Conservation (phyloP, 2,329 filamentous ascomycete species). For the Colletotrichum zoysiae region DNA sequence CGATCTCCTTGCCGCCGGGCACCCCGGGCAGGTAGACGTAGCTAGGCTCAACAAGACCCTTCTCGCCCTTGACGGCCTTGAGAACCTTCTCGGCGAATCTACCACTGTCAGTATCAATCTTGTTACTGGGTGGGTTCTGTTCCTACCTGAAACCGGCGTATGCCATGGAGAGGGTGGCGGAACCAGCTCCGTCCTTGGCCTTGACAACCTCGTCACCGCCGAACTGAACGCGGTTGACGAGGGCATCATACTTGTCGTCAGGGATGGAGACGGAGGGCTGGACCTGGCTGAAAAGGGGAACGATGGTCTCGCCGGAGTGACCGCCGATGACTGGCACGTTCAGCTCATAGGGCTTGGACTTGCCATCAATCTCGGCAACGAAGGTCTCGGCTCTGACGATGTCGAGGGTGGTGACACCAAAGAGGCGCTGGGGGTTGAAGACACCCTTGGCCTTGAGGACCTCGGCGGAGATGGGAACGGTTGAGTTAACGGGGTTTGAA, state of each 20-base stretch:
- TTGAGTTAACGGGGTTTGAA: slow-evolving; percentile 99
- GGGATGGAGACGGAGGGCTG: slow-evolving; percentile 85
- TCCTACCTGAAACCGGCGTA: slow-evolving; percentile 91
- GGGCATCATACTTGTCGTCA: slow-evolving; percentile 87
- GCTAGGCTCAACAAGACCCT: slow-evolving; percentile 92
- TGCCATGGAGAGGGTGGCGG: slow-evolving; percentile 93
- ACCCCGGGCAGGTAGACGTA: slow-evolving; percentile 96
- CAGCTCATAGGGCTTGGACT: slow-evolving; percentile 84
- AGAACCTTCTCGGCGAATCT: slow-evolving; percentile 96
- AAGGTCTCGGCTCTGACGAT: slow-evolving; percentile 99
- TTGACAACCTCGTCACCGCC: slow-evolving; percentile 97
- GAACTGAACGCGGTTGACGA: slow-evolving; percentile 96
- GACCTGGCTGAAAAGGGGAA: slow-evolving; percentile 95
- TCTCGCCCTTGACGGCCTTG: slow-evolving; percentile 88
- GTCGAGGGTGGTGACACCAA: slow-evolving; percentile 98
- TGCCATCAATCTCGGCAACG: slow-evolving; percentile 85
- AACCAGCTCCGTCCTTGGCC: slow-evolving; percentile 92
- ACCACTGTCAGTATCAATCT: slow-evolving; percentile 43
- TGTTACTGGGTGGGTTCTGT: slow-evolving; percentile 1
- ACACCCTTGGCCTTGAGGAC: slow-evolving; percentile 93
- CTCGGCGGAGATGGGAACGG: slow-evolving; percentile 96
- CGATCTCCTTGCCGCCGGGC: slow-evolving; percentile 85
- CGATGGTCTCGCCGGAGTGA: slow-evolving; percentile 98
- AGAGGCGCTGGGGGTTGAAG: slow-evolving; percentile 95
- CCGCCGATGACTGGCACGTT: slow-evolving; percentile 94